These are phyloP conservation scores for Ceriops zippeliana DNA, from an alignment of 345 rosid genomes.

Conservation along the genomic window DNA sequence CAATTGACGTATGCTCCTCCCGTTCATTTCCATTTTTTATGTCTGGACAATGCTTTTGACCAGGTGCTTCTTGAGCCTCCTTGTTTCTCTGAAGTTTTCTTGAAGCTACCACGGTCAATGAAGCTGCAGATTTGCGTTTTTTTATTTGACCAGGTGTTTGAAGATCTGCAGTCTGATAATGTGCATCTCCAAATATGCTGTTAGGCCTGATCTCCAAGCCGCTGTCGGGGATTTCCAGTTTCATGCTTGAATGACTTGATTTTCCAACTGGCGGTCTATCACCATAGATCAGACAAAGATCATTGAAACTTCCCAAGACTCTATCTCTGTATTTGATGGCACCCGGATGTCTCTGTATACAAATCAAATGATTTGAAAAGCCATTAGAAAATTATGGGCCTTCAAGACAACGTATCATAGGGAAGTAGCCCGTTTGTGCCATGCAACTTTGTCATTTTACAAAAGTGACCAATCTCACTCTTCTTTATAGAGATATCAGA, in stretches of 20 bases:
- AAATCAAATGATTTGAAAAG: neutral
- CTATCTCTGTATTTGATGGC: conserved; percentile 23
- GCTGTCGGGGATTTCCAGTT: conserved; percentile 19
- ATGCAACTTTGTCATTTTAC: neutral
- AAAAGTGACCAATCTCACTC: neutral
- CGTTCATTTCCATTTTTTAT: conserved; percentile 4
- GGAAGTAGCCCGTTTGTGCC: too few relatives aligned
- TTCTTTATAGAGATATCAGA: neutral
- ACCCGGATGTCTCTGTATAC: conserved; percentile 23
- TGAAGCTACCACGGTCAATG: conserved; percentile 13
- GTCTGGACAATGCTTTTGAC: conserved; percentile 3
- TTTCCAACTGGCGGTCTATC: conserved; percentile 4
- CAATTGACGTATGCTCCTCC: conserved; percentile 27
- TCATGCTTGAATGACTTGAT: conserved; percentile 13
- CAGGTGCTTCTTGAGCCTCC: conserved; percentile 13
- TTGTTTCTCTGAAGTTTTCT: conserved; percentile 28
- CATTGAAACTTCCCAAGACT: conserved; percentile 18
- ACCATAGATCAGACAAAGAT: conserved; percentile 25
- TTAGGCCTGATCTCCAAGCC: conserved; percentile 16
- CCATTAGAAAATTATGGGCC: neutral
- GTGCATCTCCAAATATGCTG: conserved; percentile 21
- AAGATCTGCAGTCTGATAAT: conserved; percentile 23
- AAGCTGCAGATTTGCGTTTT: conserved; percentile 25
- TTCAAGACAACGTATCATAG: too few relatives aligned
- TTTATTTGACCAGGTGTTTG: conserved; percentile 20